Conservation (phyloP, 75 land plant species). For the Selaginella tamariscina region DNA sequence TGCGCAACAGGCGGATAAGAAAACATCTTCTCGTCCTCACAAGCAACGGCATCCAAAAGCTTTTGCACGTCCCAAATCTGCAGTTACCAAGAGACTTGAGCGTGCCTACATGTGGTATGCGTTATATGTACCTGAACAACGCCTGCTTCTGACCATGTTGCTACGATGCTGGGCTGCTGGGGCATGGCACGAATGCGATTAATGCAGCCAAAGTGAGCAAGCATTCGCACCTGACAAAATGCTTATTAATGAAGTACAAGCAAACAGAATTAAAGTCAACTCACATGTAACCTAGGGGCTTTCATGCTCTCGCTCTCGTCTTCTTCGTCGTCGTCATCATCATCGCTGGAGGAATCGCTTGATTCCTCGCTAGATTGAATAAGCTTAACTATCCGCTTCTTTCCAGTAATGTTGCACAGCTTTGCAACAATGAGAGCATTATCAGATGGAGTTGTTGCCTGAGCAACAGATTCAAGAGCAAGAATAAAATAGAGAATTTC, state of each 20-base stretch:
- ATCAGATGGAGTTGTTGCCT: slow-evolving; percentile 67
- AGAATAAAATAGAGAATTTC: background rate
- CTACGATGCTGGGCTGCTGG: slow-evolving; percentile 84
- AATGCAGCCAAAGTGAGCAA: slow-evolving; percentile 85
- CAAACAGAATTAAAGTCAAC: background rate
- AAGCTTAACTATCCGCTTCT: slow-evolving; percentile 36
- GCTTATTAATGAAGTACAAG: background rate
- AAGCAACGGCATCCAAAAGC: slow-evolving; percentile 35
- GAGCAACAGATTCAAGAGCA: slow-evolving; percentile 13
- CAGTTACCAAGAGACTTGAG: background rate
- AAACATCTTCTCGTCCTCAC: slow-evolving; percentile 22
- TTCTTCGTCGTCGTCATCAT: slow-evolving; percentile 36
- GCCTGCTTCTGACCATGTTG: slow-evolving; percentile 89
- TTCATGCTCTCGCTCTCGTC: background rate
- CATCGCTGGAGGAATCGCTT: slow-evolving; percentile 46
- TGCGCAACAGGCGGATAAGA: slow-evolving; percentile 30
- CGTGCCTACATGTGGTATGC: too few species aligned
- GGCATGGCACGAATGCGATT: slow-evolving; percentile 88
- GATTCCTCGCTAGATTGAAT: slow-evolving; percentile 32
- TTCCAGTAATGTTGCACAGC: slow-evolving; percentile 61
- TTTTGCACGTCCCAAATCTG: slow-evolving; percentile 87
- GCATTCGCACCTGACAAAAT: slow-evolving; percentile 46
- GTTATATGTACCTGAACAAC: slow-evolving; percentile 96
- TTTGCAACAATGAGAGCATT: slow-evolving; percentile 68
- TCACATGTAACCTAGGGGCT: background rate